phyloP scores from a whole-genome alignment of 2,329 filamentous ascomycete species.

The Tolypocladium paradoxum region DNA sequence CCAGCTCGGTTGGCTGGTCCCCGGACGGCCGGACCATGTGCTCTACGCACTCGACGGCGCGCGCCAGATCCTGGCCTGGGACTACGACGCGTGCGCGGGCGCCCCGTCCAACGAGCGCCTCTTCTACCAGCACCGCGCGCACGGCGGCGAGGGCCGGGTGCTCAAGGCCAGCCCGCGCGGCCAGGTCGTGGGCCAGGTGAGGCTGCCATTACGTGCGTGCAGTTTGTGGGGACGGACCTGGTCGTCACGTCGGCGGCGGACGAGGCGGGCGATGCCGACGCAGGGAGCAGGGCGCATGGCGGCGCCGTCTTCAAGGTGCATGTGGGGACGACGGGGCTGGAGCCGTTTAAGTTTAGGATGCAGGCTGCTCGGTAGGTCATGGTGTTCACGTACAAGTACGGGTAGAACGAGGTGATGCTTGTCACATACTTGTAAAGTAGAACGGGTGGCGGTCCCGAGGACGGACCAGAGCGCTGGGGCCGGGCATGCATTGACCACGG shows the following conservation, averaged over 20 bases:
- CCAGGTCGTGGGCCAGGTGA: constrained; percentile 61
- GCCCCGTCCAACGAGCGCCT: constrained; percentile 56
- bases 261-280: constrained; percentile 46
- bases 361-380: no score
- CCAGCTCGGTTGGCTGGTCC: constrained; percentile 79
- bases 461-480: no score
- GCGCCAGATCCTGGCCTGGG: constrained; percentile 60
- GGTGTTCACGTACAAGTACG: no score
- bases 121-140: constrained; percentile 59
- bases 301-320: constrained; percentile 69
- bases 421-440: neutral
- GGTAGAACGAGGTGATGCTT: no score
- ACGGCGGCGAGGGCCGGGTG: constrained; percentile 62
- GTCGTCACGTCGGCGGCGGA: constrained; percentile 69
- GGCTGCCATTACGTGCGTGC: constrained; percentile 71
- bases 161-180: constrained; percentile 63
- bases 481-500: no score
- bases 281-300: constrained; percentile 50
- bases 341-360: constrained; percentile 54
- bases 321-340: constrained; percentile 59
- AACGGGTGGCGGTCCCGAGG: no score
- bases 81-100: constrained; percentile 57
- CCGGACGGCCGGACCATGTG: constrained; percentile 63
- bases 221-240: constrained; percentile 64
- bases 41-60: constrained; percentile 67